phyloP scores from a whole-genome alignment of 2,329 filamentous ascomycete species.

The Pseudonectria foliicola region DNA sequence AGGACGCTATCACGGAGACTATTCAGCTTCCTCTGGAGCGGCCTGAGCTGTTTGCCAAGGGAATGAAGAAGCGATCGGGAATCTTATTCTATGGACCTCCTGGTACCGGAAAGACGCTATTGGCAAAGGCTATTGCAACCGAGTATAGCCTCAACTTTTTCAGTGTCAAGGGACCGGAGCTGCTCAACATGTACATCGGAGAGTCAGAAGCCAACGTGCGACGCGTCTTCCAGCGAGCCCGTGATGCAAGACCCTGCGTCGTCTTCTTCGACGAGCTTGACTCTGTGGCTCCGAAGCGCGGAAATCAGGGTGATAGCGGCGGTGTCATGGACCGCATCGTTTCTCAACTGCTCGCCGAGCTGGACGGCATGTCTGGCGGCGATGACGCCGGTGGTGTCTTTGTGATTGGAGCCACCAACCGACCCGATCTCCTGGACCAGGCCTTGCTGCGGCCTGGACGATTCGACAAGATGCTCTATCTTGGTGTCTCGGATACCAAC shows the following conservation, averaged over 20 bases:
- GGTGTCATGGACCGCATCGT: constrained; percentile 99
- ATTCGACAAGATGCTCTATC: constrained; percentile 97
- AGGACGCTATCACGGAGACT: constrained; percentile 94
- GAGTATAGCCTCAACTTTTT: constrained; percentile 95
- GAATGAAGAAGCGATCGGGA: constrained; percentile 95
- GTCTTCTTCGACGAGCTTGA: constrained; percentile 94
- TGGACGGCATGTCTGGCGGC: constrained; percentile 95
- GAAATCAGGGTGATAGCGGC: constrained; percentile 93
- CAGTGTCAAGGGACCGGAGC: constrained; percentile 82
- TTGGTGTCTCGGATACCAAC: constrained; percentile 93
- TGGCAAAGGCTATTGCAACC: constrained; percentile 88
- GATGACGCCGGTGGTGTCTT: constrained; percentile 85
- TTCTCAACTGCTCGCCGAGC: constrained; percentile 84
- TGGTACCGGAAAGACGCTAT: constrained; percentile 84
- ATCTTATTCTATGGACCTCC: constrained; percentile 90
- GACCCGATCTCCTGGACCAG: constrained; percentile 86
- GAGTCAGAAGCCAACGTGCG: constrained; percentile 90
- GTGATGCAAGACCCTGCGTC: constrained; percentile 79
- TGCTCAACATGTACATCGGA: constrained; percentile 95
- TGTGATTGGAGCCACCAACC: constrained; percentile 92
- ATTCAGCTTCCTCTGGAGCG: constrained; percentile 88
- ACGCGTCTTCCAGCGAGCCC: constrained; percentile 77
- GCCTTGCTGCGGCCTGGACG: constrained; percentile 82
- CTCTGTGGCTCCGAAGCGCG: constrained; percentile 89
- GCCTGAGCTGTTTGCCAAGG: constrained; percentile 90